phyloP scores from a whole-genome alignment of 805 yeast genomes.

The Cyberlindnera galapagoensis region DNA sequence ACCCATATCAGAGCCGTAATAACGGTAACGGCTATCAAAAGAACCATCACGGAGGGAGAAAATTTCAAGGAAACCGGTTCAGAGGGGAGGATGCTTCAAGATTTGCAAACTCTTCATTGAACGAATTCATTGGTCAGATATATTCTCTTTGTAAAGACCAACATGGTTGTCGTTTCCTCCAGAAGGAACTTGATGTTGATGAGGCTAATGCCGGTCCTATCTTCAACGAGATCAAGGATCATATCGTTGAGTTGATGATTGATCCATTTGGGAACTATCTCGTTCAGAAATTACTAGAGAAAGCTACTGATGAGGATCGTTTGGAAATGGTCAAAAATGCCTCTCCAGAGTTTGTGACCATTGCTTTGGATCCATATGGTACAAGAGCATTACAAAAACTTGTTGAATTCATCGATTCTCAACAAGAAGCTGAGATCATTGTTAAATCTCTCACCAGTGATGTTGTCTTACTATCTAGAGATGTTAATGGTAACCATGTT shows the following conservation, averaged over 20 bases:
- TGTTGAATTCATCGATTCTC: slow-evolving; percentile 71
- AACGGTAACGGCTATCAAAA: slow-evolving; percentile 10
- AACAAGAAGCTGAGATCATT: slow-evolving; percentile 63
- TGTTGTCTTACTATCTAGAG: slow-evolving; percentile 76
- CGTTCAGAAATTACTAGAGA: slow-evolving; percentile 83
- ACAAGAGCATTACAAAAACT: slow-evolving; percentile 91
- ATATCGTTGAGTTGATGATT: slow-evolving; percentile 81
- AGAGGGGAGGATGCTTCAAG: slow-evolving; percentile 60
- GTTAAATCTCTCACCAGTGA: slow-evolving; percentile 56
- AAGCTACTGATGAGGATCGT: slow-evolving; percentile 64
- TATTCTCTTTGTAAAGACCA: slow-evolving; percentile 87
- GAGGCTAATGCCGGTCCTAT: slow-evolving; percentile 64
- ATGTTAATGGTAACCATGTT: slow-evolving; percentile 94
- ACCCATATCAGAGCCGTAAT: slow-evolving; percentile 13
- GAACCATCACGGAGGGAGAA: slow-evolving; percentile 13
- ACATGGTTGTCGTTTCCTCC: slow-evolving; percentile 92
- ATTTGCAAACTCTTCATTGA: slow-evolving; percentile 59
- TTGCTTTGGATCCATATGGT: slow-evolving; percentile 92
- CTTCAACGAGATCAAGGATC: slow-evolving; percentile 70
- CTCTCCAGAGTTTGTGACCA: slow-evolving; percentile 63
- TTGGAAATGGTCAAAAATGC: slow-evolving; percentile 63
- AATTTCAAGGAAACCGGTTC: slow-evolving; percentile 15
- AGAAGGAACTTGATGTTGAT: slow-evolving; percentile 70
- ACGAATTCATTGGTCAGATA: slow-evolving; percentile 67
- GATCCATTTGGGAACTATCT: slow-evolving; percentile 98